These are phyloP conservation scores for Saturnispora mendoncae DNA, from an alignment of 805 yeast genomes.

Conservation along the genomic window DNA sequence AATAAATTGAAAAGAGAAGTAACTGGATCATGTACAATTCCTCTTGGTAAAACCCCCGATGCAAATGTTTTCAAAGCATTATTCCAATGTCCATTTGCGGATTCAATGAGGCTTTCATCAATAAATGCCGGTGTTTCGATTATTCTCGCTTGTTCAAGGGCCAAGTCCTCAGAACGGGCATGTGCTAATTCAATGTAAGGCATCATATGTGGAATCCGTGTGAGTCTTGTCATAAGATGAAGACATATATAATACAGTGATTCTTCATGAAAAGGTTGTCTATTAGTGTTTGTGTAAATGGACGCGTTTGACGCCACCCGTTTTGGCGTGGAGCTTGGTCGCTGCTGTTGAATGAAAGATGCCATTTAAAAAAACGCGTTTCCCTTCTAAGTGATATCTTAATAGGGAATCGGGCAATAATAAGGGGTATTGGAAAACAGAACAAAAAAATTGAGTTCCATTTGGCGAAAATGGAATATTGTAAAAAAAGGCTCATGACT, in stretches of 20 bases:
- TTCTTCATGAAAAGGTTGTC: conserved; percentile 50
- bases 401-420: neutral
- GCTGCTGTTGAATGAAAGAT: neutral
- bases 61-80: conserved; percentile 52
- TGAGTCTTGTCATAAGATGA: conserved; percentile 45
- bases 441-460: neutral
- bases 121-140: conserved; percentile 12
- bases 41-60: conserved; percentile 70
- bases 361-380: neutral
- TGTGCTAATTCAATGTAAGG: conserved; percentile 60
- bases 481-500: neutral
- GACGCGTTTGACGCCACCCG: conserved; percentile 38
- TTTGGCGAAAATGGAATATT: neutral
- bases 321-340: conserved; percentile 14
- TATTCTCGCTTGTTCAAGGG: conserved; percentile 59
- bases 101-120: conserved; percentile 4
- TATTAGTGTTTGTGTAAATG: conserved; percentile 62
- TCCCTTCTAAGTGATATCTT: neutral
- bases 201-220: conserved; percentile 54
- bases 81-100: conserved; percentile 20
- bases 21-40: conserved; percentile 78
- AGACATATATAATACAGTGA: conserved; percentile 64
- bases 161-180: conserved; percentile 54
- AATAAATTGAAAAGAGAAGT: conserved; percentile 82
- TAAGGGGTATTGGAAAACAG: neutral